A percentile compares a stretch with the other conserved stretches of the same genome.
Conservation (phyloP, 2,329 filamentous ascomycete genomes). For the Talaromyces sp. region DNA sequence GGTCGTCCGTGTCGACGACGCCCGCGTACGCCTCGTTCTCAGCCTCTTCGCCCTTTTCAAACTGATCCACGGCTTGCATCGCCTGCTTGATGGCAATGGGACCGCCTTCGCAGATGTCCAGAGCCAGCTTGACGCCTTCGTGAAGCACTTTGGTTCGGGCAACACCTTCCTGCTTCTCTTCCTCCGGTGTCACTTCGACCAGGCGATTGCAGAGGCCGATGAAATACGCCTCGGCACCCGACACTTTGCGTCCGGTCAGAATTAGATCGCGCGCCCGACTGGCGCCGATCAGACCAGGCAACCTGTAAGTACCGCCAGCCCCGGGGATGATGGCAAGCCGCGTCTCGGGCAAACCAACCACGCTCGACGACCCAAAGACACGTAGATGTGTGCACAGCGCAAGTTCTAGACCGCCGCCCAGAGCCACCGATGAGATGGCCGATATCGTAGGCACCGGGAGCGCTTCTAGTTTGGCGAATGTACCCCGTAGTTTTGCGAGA, state of each 20-base stretch:
- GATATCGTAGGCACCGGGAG: conserved; percentile 88
- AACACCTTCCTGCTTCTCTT: conserved; percentile 47
- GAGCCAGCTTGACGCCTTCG: conserved; percentile 72
- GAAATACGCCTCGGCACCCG: conserved; percentile 82
- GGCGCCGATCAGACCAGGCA: conserved; percentile 75
- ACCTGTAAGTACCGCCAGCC: conserved; percentile 84
- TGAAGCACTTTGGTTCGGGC: conserved; percentile 66
- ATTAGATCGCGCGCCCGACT: conserved; percentile 83
- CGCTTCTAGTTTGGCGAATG: conserved; percentile 65
- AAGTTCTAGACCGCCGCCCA: conserved; percentile 91
- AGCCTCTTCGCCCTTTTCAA: conserved; percentile 60
- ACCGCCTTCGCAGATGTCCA: conserved; percentile 83
- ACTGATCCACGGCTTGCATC: conserved; percentile 70
- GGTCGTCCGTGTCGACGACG: conserved; percentile 78
- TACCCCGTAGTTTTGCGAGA: conserved; percentile 68
- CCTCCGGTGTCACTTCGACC: conserved; percentile 65
- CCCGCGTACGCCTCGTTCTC: conserved; percentile 84
- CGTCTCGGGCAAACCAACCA: conserved; percentile 83
- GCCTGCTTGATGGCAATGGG: conserved; percentile 77
- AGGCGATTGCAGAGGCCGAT: conserved; percentile 85
- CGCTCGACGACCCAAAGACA: conserved; percentile 73
- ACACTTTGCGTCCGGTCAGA: conserved; percentile 80
- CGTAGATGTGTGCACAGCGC: conserved; percentile 86
- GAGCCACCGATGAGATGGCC: conserved; percentile 76
- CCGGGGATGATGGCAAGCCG: conserved; percentile 90